Conservation (phyloP, 768 basidiomycete species). For the Pulveroboletus sp. region DNA sequence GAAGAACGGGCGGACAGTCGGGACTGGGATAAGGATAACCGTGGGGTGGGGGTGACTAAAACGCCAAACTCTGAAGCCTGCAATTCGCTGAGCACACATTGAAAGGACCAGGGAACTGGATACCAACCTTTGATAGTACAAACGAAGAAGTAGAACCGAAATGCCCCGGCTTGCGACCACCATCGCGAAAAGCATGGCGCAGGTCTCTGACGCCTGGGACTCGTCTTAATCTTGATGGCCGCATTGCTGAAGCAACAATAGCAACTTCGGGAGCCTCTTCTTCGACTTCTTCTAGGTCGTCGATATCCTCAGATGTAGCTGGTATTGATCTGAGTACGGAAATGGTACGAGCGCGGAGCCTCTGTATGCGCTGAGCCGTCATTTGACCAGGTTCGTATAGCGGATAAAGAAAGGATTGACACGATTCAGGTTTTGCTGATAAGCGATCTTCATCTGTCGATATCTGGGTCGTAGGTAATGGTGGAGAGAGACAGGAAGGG, state of each 20-base stretch:
- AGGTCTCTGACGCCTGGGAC: conserved; percentile 21
- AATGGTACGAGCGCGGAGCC: conserved; percentile 28
- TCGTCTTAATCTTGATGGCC: conserved; percentile 20
- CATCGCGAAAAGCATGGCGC: conserved; percentile 23
- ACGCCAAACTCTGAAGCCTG: conserved; percentile 25
- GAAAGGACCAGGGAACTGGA: neutral
- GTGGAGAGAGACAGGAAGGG: conserved; percentile 15
- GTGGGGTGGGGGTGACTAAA: conserved; percentile 2
- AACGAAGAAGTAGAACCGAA: conserved; percentile 5
- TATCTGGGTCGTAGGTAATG: neutral
- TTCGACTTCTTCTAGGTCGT: conserved; percentile 1
- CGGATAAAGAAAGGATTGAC: conserved; percentile 11
- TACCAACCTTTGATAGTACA: conserved; percentile 18
- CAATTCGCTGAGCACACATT: neutral
- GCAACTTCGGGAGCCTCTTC: neutral
- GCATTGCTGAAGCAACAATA: neutral
- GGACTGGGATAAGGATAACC: conserved; percentile 3
- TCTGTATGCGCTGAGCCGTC: conserved; percentile 20
- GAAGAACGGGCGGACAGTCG: conserved; percentile 20
- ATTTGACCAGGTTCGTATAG: conserved; percentile 25
- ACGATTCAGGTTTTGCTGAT: conserved; percentile 12
- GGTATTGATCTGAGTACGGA: conserved; percentile 26
- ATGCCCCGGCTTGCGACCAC: conserved; percentile 4
- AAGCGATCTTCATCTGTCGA: conserved; percentile 4
- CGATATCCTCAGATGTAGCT: conserved; percentile 21